Conservation (phyloP, 2,329 filamentous ascomycete genomes). For the Sporothrix euskadiensis region DNA sequence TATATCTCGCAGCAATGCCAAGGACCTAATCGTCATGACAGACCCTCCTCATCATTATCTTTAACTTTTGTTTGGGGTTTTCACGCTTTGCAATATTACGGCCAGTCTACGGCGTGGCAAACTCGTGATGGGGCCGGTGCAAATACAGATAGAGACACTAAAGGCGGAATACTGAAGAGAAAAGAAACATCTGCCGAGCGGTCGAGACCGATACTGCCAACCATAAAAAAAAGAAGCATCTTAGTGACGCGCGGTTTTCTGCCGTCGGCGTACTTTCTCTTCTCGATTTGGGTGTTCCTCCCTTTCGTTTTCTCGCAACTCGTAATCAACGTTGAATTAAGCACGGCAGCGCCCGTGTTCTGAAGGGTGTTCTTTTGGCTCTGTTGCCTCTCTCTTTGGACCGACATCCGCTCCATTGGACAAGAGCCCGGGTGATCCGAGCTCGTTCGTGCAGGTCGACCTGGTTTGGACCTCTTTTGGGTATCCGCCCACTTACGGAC, state of each 20-base stretch:
- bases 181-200: background rate
- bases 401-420: background rate
- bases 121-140: background rate
- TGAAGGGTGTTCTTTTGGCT: background rate
- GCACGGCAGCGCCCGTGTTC: background rate
- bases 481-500: background rate
- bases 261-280: background rate
- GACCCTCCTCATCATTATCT: constrained; percentile 4
- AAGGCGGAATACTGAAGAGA: background rate
- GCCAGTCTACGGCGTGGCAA: background rate
- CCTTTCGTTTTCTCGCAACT: background rate
- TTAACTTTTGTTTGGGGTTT: background rate
- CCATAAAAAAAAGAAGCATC: background rate
- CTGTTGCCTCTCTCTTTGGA: background rate
- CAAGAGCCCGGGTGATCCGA: constrained; percentile 8
- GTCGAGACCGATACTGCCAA: background rate
- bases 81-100: background rate
- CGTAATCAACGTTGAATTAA: background rate
- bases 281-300: background rate
- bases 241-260: background rate
- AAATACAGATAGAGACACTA: background rate
- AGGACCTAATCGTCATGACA: background rate
- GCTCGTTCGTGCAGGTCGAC: background rate
- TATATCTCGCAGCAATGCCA: background rate
- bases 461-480: background rate